Conservation (phyloP, 106 monocot genomes). For the Dendrobium huoshanense region DNA sequence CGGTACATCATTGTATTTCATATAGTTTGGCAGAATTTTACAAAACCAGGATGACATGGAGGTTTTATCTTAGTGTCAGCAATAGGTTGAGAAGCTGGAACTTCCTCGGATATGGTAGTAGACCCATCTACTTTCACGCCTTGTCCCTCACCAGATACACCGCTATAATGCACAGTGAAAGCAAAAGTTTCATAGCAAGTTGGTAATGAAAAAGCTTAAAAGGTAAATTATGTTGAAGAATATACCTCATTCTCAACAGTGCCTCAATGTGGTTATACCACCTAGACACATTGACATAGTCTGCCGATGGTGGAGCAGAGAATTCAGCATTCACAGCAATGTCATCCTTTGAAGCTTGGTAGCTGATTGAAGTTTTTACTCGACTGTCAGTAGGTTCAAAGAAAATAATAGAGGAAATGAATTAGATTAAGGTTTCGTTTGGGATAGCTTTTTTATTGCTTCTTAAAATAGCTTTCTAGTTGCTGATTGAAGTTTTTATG, state of each 20-base stretch:
- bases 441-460: too few relatives aligned
- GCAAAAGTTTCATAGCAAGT: background rate
- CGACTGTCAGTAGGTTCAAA: background rate
- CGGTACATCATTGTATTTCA: background rate
- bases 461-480: too few relatives aligned
- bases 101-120: slow-evolving; percentile 21
- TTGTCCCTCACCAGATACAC: slow-evolving; percentile 49
- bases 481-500: too few relatives aligned
- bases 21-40: background rate
- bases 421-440: background rate
- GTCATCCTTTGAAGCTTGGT: slow-evolving; percentile 97
- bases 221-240: background rate
- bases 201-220: background rate
- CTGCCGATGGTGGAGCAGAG: slow-evolving; percentile 26
- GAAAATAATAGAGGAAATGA: too few relatives aligned
- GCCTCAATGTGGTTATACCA: slow-evolving; percentile 96
- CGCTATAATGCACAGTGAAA: slow-evolving; percentile 24
- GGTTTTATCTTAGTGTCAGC: slow-evolving; percentile 45
- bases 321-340: slow-evolving; percentile 33
- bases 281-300: slow-evolving; percentile 62
- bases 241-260: slow-evolving; percentile 60
- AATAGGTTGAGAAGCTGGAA: slow-evolving; percentile 38
- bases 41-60: background rate
- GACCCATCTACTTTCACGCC: slow-evolving; percentile 61
- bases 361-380: slow-evolving; percentile 25